Evolutionary conservation across 2,329 filamentous ascomycete species (phyloP), one percentile per base, ranked within the genome.

Genomic region (Emergomyces orientalis): DNA sequence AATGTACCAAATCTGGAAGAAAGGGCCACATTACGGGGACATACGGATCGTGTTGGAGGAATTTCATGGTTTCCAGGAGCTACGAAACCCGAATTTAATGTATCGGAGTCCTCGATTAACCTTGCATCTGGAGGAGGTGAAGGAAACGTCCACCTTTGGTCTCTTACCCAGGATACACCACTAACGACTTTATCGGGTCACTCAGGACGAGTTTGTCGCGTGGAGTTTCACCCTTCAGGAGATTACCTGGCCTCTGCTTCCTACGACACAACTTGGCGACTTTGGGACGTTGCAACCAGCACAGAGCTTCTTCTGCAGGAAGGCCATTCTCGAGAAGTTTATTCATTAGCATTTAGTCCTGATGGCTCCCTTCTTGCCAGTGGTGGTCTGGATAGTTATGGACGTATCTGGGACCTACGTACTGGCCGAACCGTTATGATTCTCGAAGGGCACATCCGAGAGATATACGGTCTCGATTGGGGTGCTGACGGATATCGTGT

Each of bases 351-450:
- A 71, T 97, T 97, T 79, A 96, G 96, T 73, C 84, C 84, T 0
- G 94, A 99, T 72, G 94, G 94, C 0, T 96, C 91, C 1, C 81
- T 99, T 1, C 78, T 97, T 37, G 93, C 92, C 1, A 95, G 89
- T 70, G 94, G 89, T n/a, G 94, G 94, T 2, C 81, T 96, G 37
- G 94, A 99, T 78, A 96, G 91, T 70, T 93, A 97, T 62, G 94
- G 93, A 2, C 86, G 94, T 52, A 88, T 99, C 63, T 99, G 94
- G 94, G 94, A 99, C 78, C 74, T 97, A 45, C 84, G 94, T 62
- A 94, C 91, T 1, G 94, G 94, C 14, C 85, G 94, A 63, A 97
- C 93, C 0, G 90, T 96, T 66, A 97, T 97, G 90, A 90, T 97
- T 67, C 81, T 99, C 1, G 92, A 97, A 72, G 89, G 90, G 0